These are phyloP conservation scores for Noccaea caerulescens DNA, from an alignment of 345 rosid species.

Conservation along the genomic window DNA sequence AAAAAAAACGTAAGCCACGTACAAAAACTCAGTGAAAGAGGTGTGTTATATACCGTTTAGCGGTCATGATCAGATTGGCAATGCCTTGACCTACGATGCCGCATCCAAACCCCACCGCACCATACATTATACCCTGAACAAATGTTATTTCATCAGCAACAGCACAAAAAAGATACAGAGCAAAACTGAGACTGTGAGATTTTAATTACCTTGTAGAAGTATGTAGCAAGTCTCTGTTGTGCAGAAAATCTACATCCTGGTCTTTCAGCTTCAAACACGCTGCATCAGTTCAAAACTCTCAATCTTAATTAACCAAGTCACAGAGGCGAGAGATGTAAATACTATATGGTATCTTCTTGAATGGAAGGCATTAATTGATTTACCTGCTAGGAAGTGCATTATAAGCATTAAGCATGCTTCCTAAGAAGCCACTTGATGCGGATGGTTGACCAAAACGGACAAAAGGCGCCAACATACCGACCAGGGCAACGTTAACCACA, in stretches of 20 bases:
- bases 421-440: constrained; percentile 64
- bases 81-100: constrained; percentile 93
- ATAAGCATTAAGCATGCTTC: constrained; percentile 67
- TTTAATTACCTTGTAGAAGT: constrained; percentile 66
- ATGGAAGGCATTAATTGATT: not conserved
- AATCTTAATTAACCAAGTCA: not conserved
- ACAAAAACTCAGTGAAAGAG: constrained; percentile 17
- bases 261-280: constrained; percentile 87
- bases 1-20: constrained; percentile 26
- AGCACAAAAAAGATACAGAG: not conserved
- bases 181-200: not conserved
- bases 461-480: constrained; percentile 94
- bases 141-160: not conserved
- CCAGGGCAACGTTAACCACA: constrained; percentile 84
- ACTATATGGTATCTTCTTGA: constrained; percentile 10
- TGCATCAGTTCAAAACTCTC: constrained; percentile 41
- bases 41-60: constrained; percentile 62
- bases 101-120: constrained; percentile 90
- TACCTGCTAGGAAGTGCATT: constrained; percentile 96
- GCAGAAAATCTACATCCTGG: constrained; percentile 75
- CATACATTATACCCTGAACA: constrained; percentile 78
- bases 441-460: constrained; percentile 79
- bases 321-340: not conserved
- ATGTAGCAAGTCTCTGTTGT: constrained; percentile 73
- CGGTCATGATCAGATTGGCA: constrained; percentile 92